Evolutionary conservation across 2,329 filamentous ascomycete species (phyloP).

Genomic region (Epichloe aotearoae): DNA sequence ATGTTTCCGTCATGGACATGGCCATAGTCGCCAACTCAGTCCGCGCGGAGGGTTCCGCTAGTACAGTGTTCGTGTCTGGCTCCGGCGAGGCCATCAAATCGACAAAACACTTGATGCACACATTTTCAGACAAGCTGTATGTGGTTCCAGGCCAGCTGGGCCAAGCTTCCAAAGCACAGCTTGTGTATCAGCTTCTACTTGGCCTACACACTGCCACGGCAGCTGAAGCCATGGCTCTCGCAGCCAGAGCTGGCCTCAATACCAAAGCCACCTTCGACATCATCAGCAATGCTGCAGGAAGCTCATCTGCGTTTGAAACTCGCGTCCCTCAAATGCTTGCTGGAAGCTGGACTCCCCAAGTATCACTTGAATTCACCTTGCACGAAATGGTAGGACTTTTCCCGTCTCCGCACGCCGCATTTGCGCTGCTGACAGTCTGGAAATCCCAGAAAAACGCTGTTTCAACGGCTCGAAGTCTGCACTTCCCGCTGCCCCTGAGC

Average conservation of each 20-base stretch:
- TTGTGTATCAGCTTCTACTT: constrained; percentile 38
- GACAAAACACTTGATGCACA: constrained; percentile 38
- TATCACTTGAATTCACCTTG: constrained; percentile 22
- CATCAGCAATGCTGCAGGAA: constrained; percentile 17
- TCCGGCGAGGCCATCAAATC: constrained; percentile 33
- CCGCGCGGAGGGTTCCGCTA: background rate
- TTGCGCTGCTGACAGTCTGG: background rate
- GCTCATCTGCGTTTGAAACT: constrained; percentile 44
- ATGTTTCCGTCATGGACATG: constrained; percentile 5
- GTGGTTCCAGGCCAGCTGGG: constrained; percentile 33
- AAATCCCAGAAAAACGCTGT: constrained; percentile 11
- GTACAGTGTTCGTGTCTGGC: constrained; percentile 44
- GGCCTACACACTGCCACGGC: constrained; percentile 38
- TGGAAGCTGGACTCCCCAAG: constrained; percentile 29
- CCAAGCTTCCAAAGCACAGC: constrained; percentile 39
- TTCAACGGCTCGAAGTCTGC: constrained; percentile 14
- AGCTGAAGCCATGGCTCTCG: constrained; percentile 39
- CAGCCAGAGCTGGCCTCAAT: constrained; percentile 33
- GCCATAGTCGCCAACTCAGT: constrained; percentile 5
- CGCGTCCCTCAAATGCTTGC: constrained; percentile 38
- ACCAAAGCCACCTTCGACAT: constrained; percentile 18
- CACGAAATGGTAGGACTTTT: constrained; percentile 20
- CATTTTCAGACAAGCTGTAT: constrained; percentile 44
- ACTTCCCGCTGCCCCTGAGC: constrained; percentile 23
- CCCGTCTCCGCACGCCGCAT: background rate